phyloP scores from a whole-genome alignment of 257 asterid genomes.

The Cordia subcordata region DNA sequence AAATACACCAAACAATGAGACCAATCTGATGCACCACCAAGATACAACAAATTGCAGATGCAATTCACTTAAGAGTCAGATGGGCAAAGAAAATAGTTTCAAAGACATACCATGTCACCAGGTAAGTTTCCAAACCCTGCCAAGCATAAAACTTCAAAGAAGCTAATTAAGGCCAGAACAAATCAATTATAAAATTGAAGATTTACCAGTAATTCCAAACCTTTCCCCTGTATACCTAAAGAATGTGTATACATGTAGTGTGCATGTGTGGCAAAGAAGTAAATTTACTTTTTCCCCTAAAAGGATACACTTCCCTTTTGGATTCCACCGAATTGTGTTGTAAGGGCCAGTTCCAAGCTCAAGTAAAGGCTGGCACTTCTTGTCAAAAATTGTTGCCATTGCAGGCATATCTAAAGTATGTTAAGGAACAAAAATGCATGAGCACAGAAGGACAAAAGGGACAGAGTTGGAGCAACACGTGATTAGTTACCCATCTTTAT shows the following conservation, averaged over 20 bases:
- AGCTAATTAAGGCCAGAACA: constrained; percentile 52
- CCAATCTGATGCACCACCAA: no score
- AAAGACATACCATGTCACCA: constrained; percentile 80
- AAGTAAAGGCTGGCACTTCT: constrained; percentile 82
- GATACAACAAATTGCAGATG: no score
- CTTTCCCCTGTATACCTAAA: no score
- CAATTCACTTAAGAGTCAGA: no score
- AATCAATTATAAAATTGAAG: background rate
- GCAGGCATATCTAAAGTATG: constrained; percentile 91
- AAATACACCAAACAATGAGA: no score
- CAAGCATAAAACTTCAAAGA: constrained; percentile 69
- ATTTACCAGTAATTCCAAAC: background rate
- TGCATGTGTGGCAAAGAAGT: constrained; percentile 1
- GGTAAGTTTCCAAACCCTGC: constrained; percentile 99
- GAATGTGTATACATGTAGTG: background rate
- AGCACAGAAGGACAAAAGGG: background rate
- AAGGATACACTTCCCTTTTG: constrained; percentile 98
- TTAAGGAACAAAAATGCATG: constrained; percentile 40
- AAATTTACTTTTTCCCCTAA: background rate
- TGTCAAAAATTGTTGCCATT: constrained; percentile 87
- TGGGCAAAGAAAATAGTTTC: constrained; percentile 3
- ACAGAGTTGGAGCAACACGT: background rate
- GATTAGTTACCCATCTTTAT: no score
- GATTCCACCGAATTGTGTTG: constrained; percentile 96
- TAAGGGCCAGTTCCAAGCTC: constrained; percentile 97